Percentiles rank a stretch among this genome's conserved stretches.
Evolutionary conservation across 2,329 filamentous ascomycete species (phyloP).

Genomic region (Sphaerulina musiva): DNA sequence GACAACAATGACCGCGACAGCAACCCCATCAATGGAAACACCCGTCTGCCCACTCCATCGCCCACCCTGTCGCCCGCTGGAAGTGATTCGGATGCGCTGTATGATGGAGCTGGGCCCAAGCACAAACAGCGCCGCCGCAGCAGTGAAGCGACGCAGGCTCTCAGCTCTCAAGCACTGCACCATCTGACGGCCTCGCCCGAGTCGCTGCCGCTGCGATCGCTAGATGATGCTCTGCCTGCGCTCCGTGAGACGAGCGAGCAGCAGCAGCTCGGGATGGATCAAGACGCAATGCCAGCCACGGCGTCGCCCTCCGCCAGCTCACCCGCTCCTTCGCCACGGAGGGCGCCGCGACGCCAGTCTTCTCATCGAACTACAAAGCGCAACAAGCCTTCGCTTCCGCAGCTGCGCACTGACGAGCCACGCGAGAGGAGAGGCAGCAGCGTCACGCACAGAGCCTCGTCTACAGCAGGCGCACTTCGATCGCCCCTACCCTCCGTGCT

Average conservation of each 20-base stretch:
- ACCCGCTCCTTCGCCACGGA: not conserved
- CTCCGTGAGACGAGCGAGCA: constrained; percentile 2
- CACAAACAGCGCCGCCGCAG: constrained; percentile 9
- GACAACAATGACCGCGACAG: no score
- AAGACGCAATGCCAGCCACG: not conserved
- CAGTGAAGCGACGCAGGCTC: constrained; percentile 15
- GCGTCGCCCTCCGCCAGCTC: not conserved
- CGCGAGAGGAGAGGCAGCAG: not conserved
- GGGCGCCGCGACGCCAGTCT: constrained; percentile 12
- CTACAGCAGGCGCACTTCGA: constrained; percentile 25
- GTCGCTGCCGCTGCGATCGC: constrained; percentile 18
- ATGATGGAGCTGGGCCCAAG: not conserved
- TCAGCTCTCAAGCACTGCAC: constrained; percentile 18
- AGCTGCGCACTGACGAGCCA: constrained; percentile 26
- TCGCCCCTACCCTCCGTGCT: constrained; percentile 49
- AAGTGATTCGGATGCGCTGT: constrained; percentile 7
- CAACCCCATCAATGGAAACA: constrained; percentile 7
- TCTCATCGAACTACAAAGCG: constrained; percentile 12
- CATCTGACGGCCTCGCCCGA: constrained; percentile 20
- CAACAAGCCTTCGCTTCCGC: constrained; percentile 18
- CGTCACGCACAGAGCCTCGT: not conserved
- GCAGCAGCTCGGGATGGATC: not conserved
- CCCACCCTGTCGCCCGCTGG: constrained; percentile 15
- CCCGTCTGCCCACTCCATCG: constrained; percentile 16
- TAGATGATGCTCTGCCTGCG: constrained; percentile 14